Percentiles rank a stretch among this genome's conserved stretches.
Conservation (phyloP, 345 rosid genomes). For the Syzygium jambos region DNA sequence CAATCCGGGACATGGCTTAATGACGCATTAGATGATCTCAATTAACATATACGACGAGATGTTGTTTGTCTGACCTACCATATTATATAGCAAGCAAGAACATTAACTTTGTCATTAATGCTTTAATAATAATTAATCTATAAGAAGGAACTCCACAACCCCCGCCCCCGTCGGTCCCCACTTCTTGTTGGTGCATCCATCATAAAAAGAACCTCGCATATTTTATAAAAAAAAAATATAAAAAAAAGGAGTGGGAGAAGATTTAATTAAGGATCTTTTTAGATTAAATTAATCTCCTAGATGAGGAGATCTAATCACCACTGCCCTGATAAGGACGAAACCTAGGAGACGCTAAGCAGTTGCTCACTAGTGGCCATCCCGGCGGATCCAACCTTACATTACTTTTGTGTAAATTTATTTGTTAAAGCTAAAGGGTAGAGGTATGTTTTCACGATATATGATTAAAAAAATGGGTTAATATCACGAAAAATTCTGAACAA, state of each 20-base stretch:
- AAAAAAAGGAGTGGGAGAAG: not conserved
- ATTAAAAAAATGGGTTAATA: not conserved
- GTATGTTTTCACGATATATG: not conserved
- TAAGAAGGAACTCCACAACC: not conserved
- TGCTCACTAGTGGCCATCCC: conserved; percentile 28
- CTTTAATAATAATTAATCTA: not conserved
- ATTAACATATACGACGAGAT: not conserved
- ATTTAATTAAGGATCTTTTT: not conserved
- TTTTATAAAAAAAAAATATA: not conserved
- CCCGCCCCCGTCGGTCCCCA: not conserved
- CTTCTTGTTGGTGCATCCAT: conserved; percentile 18
- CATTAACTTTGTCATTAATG: not conserved
- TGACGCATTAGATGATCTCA: not conserved
- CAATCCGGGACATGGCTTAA: not conserved
- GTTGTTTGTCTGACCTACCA: not conserved
- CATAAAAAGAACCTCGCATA: not conserved
- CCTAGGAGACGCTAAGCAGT: conserved; percentile 17
- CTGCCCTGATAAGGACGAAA: conserved; percentile 12
- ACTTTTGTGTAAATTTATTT: not conserved
- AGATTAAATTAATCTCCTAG: not conserved
- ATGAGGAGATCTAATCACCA: not conserved
- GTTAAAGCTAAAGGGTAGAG: not conserved
- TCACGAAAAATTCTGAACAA: too few relatives aligned
- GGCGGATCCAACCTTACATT: conserved; percentile 5
- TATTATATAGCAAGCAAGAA: not conserved